Evolutionary conservation across 2,329 filamentous ascomycete species (phyloP), one percentile per base, ranked within the genome.

Genomic region (Aphanoascus verrucosus): DNA sequence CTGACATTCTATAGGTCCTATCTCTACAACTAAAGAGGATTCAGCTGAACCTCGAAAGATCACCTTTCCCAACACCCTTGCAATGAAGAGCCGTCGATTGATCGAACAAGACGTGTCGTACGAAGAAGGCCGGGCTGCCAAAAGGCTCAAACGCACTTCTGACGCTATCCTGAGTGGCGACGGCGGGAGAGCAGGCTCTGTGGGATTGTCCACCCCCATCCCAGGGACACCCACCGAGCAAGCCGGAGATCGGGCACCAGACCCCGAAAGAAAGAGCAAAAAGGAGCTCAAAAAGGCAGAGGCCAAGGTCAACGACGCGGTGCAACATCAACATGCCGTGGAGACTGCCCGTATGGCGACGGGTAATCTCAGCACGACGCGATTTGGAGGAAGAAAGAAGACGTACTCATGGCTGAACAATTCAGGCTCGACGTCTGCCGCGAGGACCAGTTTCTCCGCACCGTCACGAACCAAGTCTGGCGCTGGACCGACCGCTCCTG

Each of bases 201-300:
- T 77, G 11, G 80, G 80, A 14, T 76, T 80, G 9, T 77, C 77
- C 1, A 84, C 81, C 0, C 80, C 83, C 2, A 81, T 80, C 5
- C 74, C 80, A 1, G 76, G 80, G 8, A 70, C 71, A 1, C 70
- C 71, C 7, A 61, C 58, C 11, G 60, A 62, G 20, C 54, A 57
- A 19, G 58, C 69, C 3, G 65, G 53, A 2, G 71, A 73, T n/a
- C 63, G 66, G 41, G 81, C 83, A 0, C 78, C 83, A 0, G 83
- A 85, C 52, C 66, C 74, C 1, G 77, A 80, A 37, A 72, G 73
- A 59, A 91, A 89, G 49, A 86, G 85, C 3, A 96, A 96, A 76
- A 96, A 96, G 72, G 89, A 95, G 67, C 77, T 85, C 65, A 88
- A 84, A 68, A 85, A 83, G 58, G 80, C 82, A n/a, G 84, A 88